Evolutionary conservation across 1,284 basidiomycete species (phyloP).

Genomic region (Leucoagaricus sp.): DNA sequence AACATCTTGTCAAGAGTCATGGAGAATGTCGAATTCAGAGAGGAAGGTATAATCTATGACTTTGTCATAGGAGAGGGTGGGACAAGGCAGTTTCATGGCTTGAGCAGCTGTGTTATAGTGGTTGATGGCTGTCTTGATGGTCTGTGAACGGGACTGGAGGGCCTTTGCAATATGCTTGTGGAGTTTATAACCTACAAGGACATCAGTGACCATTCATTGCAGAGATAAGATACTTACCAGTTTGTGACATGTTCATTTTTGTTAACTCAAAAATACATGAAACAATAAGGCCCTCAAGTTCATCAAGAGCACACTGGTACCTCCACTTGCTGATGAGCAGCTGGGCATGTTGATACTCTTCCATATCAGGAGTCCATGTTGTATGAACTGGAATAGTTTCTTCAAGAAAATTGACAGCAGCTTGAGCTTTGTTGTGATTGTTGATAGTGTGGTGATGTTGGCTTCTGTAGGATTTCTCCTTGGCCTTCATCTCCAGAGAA

Average conservation of each 20-base stretch:
- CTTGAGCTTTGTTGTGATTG: not conserved
- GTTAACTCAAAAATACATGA: conserved; percentile 9
- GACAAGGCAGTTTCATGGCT: conserved; percentile 15
- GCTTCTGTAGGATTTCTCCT: not conserved
- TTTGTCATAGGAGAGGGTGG: conserved; percentile 23
- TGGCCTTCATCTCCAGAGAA: not conserved
- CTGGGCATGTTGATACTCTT: not conserved
- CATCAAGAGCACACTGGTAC: conserved; percentile 2
- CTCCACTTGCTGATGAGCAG: not conserved
- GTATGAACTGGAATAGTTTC: not conserved
- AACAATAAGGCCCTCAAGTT: conserved; percentile 2
- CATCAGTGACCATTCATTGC: not conserved
- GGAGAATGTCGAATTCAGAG: conserved; percentile 35
- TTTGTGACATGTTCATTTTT: not conserved
- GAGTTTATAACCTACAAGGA: conserved; percentile 25
- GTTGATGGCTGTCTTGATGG: conserved; percentile 20
- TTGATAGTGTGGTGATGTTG: not conserved
- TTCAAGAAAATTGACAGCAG: not conserved
- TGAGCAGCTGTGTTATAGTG: conserved; percentile 23
- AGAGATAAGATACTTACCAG: not conserved
- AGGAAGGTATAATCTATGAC: conserved; percentile 31
- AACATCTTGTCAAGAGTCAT: conserved; percentile 28
- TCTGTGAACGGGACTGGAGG: conserved; percentile 21
- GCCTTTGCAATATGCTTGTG: conserved; percentile 24
- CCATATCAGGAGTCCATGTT: not conserved